These are phyloP conservation scores for Ceratorhiza oryzae-sativae DNA, from an alignment of 1,284 basidiomycete species.

Conservation along the genomic window DNA sequence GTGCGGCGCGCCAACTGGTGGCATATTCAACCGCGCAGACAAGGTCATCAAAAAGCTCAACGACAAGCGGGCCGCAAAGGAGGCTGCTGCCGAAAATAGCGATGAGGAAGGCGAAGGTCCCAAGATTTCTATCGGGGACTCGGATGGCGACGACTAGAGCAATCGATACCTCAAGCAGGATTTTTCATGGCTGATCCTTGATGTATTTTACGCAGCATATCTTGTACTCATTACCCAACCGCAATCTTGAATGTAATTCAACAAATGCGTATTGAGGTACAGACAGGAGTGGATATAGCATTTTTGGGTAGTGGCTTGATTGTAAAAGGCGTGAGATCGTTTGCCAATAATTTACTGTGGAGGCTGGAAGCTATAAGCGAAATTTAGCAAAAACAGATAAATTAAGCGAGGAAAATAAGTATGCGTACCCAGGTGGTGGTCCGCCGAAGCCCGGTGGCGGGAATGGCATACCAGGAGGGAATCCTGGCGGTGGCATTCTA, in stretches of 20 bases:
- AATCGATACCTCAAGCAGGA: not conserved
- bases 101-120: conserved; percentile 50
- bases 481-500: conserved; percentile 30
- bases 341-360: conserved; percentile 10
- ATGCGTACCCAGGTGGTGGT: conserved; percentile 28
- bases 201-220: conserved; percentile 1
- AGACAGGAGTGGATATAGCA: conserved; percentile 15
- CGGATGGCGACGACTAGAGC: conserved; percentile 22
- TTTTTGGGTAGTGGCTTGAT: conserved; percentile 8
- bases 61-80: conserved; percentile 53
- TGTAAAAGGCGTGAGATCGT: not conserved
- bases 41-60: conserved; percentile 78
- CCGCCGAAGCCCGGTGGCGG: conserved; percentile 31
- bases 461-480: conserved; percentile 37
- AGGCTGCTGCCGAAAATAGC: conserved; percentile 61
- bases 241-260: not conserved
- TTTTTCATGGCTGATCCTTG: not conserved
- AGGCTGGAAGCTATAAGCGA: conserved; percentile 27
- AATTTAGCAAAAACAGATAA: not conserved
- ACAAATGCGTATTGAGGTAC: conserved; percentile 11
- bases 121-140: conserved; percentile 27
- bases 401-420: no score
- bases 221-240: not conserved
- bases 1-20: conserved; percentile 90
- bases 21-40: conserved; percentile 92